These are phyloP conservation scores for Leccinum angustisporum DNA, from an alignment of 1,284 basidiomycete genomes.

Conservation along the genomic window DNA sequence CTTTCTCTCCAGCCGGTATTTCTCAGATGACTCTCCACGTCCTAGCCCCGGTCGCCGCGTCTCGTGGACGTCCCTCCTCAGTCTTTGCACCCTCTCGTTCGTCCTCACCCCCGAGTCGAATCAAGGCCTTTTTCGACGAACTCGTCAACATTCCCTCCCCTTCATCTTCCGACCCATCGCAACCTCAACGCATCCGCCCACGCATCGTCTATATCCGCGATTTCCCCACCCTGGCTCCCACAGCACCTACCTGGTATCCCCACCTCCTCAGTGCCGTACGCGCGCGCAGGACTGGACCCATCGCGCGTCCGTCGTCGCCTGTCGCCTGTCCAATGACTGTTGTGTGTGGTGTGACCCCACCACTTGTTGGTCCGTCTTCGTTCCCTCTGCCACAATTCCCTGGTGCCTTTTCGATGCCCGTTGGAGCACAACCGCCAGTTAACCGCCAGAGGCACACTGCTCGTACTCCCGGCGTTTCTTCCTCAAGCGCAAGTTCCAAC, in stretches of 20 bases:
- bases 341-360: constrained; percentile 79
- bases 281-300: constrained; percentile 62
- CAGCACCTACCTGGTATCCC: constrained; percentile 78
- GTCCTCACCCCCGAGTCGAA: constrained; percentile 46
- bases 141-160: constrained; percentile 62
- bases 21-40: constrained; percentile 66
- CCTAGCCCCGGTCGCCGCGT: constrained; percentile 44
- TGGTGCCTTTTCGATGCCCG: constrained; percentile 10
- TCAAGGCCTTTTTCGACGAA: constrained; percentile 72
- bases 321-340: constrained; percentile 73
- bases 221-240: constrained; percentile 70
- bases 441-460: constrained; percentile 30
- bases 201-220: constrained; percentile 86
- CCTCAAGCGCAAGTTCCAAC: constrained; percentile 2
- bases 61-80: constrained; percentile 44
- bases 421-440: constrained; percentile 6
- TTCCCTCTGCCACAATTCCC: constrained; percentile 9
- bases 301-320: constrained; percentile 54
- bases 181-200: constrained; percentile 40
- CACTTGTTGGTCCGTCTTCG: constrained; percentile 41
- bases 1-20: constrained; percentile 28
- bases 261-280: constrained; percentile 74
- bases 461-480: constrained; percentile 11
- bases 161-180: constrained; percentile 26
- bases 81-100: constrained; percentile 44